Evolutionary conservation across 306 rosid species (phyloP), one percentile per base, ranked within the genome.

Genomic region (Sicyos edulis): DNA sequence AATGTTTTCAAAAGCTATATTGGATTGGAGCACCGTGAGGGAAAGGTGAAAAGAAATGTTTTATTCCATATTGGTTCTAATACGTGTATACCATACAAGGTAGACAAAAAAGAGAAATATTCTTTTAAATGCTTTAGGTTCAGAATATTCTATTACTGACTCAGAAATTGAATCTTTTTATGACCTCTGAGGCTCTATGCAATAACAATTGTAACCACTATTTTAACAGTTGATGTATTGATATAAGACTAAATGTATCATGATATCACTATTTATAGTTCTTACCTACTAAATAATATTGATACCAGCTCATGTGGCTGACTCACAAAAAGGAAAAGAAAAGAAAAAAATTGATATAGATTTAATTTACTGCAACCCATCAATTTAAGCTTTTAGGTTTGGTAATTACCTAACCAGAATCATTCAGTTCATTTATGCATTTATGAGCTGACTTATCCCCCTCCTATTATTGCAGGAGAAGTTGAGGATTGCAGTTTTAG

Each of bases 401-500:
- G 32, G 32, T 29, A 29, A 29, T 29, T 29, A 29, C 1, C 3
- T 29, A 29, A 4, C 32, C 32, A 4, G 4, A 29, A 29, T 4
- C 32, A 29, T 29, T 29, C 32, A 29, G n/a, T n/a, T n/a, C n/a
- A n/a, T 58, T 59, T 26, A 44, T 58, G 19, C 62, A 21, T 21
- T 21, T 12, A 59, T 40, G 54, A 3, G 45, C 65, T 66, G 37
- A 47, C 72, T 10, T 70, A 55, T 49, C 10, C 58, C n/a, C 71
- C 10, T 79, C 51, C 47, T 59, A 37, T n/a, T 75, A 45, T 34
- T 80, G 80, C 76, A 90, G 97, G 98, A 92, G 81, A 89, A 90
- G 79, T 62, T 90, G 74, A 81, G 91, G 83, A 42, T 91, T 49
- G 96, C 87, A 58, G 89, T 95, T 75, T 81, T 95, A 80, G 99